phyloP scores from a whole-genome alignment of 2,329 filamentous ascomycete genomes.

The Pyricularia sp. region DNA sequence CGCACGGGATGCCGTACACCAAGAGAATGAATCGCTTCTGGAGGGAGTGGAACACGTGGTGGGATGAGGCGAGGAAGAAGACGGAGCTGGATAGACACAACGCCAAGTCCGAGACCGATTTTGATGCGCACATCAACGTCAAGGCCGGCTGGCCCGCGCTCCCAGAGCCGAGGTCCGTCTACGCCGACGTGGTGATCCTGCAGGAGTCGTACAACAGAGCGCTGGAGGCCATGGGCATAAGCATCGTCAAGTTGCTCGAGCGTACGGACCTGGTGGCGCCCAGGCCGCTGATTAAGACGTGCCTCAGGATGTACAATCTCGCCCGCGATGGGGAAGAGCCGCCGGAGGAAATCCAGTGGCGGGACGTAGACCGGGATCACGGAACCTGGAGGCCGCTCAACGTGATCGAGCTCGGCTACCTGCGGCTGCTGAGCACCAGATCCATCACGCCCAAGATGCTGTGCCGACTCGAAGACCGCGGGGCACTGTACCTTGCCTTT shows the following conservation, averaged over 20 bases:
- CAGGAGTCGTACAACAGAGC: conserved; percentile 4
- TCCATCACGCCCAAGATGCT: conserved; percentile 14
- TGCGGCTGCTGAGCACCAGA: conserved; percentile 17
- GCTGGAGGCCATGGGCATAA: conserved; percentile 15
- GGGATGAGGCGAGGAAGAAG: conserved; percentile 7
- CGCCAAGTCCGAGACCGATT: neutral
- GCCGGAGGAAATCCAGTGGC: neutral
- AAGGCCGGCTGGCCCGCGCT: conserved; percentile 5
- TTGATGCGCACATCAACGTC: neutral
- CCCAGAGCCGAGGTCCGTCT: conserved; percentile 13
- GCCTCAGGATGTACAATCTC: conserved; percentile 5
- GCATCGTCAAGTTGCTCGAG: conserved; percentile 13
- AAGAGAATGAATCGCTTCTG: conserved; percentile 8
- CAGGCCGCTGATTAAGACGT: conserved; percentile 16
- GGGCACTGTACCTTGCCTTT: conserved; percentile 19
- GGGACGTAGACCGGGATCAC: neutral
- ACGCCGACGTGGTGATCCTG: conserved; percentile 7
- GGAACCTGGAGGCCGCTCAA: conserved; percentile 9
- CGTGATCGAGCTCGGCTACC: conserved; percentile 18
- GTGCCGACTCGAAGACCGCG: conserved; percentile 11
- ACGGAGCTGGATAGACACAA: conserved; percentile 2
- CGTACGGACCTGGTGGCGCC: conserved; percentile 12
- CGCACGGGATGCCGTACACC: conserved; percentile 7
- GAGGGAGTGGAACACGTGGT: conserved; percentile 6
- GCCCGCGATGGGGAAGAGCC: conserved; percentile 3